Percentiles rank a stretch among this genome's conserved stretches.
Evolutionary conservation across 257 asterid genomes (phyloP).

Genomic region (Fraxinus quadrangulata): DNA sequence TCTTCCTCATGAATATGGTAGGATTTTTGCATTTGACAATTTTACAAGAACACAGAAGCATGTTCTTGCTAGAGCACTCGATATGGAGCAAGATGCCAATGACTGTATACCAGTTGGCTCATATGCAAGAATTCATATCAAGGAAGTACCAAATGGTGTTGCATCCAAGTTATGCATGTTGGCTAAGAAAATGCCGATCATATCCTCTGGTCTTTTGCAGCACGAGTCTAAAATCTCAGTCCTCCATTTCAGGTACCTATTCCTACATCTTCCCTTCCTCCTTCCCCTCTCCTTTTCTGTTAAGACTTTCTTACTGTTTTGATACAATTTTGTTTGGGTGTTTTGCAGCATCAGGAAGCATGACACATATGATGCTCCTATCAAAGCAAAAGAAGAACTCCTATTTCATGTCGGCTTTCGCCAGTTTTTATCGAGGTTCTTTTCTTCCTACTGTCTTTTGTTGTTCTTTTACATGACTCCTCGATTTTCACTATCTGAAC

Average conservation of each 20-base stretch:
- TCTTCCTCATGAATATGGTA: conserved; percentile 81
- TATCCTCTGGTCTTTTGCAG: conserved; percentile 77
- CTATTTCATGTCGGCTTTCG: conserved; percentile 93
- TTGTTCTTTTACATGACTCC: neutral
- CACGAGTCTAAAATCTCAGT: conserved; percentile 90
- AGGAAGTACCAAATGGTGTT: conserved; percentile 52
- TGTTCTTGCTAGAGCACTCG: conserved; percentile 70
- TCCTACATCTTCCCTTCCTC: no score
- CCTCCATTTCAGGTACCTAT: conserved; percentile 87
- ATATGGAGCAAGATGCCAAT: conserved; percentile 58
- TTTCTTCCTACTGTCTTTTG: conserved; percentile 7
- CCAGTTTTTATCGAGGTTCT: conserved; percentile 69
- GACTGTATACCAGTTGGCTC: conserved; percentile 66
- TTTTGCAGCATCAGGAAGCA: conserved; percentile 72
- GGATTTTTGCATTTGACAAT: conserved; percentile 85
- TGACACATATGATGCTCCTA: conserved; percentile 74
- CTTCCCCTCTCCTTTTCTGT: neutral
- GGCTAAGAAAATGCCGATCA: conserved; percentile 20
- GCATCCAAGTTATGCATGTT: conserved; percentile 28
- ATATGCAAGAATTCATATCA: conserved; percentile 65
- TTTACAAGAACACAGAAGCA: conserved; percentile 77
- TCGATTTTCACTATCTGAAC: neutral
- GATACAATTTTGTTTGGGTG: no score
- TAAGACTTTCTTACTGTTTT: no score
- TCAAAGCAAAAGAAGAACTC: conserved; percentile 91